Conservation (phyloP, 208 protist genomes). For the Crithidia bombi region DNA sequence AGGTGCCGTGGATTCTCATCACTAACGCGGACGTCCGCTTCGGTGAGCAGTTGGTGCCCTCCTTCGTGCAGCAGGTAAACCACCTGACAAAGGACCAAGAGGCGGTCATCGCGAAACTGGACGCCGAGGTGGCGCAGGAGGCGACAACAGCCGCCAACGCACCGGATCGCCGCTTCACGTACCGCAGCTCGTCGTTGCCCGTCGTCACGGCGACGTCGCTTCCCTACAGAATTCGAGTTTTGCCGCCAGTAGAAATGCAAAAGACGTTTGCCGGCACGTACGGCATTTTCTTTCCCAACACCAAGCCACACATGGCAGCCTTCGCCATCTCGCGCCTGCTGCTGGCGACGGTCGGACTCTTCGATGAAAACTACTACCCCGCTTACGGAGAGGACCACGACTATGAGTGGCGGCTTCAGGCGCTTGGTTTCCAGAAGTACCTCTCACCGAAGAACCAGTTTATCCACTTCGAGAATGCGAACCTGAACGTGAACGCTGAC, state of each 20-base stretch:
- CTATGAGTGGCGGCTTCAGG: slow-evolving; percentile 27
- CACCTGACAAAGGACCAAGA: slow-evolving; percentile 12
- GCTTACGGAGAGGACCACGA: slow-evolving; percentile 62
- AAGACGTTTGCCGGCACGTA: slow-evolving; percentile 19
- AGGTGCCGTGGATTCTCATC: slow-evolving; percentile 47
- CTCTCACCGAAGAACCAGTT: slow-evolving; percentile 14
- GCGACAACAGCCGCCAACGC: neutral
- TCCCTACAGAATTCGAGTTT: slow-evolving; percentile 47
- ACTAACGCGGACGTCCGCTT: slow-evolving; percentile 49
- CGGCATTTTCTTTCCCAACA: slow-evolving; percentile 39
- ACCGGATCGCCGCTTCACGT: slow-evolving; percentile 13
- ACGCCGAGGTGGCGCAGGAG: slow-evolving; percentile 29
- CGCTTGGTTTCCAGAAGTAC: slow-evolving; percentile 37
- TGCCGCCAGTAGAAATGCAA: slow-evolving; percentile 22
- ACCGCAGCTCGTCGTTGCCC: slow-evolving; percentile 10
- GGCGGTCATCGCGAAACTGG: slow-evolving; percentile 1
- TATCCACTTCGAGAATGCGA: slow-evolving; percentile 33
- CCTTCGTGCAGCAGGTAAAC: slow-evolving; percentile 19
- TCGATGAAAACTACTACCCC: slow-evolving; percentile 70
- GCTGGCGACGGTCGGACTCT: slow-evolving; percentile 48
- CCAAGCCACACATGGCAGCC: slow-evolving; percentile 24
- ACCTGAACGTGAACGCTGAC: slow-evolving; percentile 14
- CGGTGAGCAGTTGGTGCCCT: slow-evolving; percentile 3
- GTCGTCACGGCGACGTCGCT: slow-evolving; percentile 41
- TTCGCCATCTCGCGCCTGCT: slow-evolving; percentile 46